Percentiles rank a stretch among this genome's conserved stretches.
These are phyloP conservation scores for Diaporthe longicolla DNA, from an alignment of 2,329 filamentous ascomycete species.

Conservation along the genomic window DNA sequence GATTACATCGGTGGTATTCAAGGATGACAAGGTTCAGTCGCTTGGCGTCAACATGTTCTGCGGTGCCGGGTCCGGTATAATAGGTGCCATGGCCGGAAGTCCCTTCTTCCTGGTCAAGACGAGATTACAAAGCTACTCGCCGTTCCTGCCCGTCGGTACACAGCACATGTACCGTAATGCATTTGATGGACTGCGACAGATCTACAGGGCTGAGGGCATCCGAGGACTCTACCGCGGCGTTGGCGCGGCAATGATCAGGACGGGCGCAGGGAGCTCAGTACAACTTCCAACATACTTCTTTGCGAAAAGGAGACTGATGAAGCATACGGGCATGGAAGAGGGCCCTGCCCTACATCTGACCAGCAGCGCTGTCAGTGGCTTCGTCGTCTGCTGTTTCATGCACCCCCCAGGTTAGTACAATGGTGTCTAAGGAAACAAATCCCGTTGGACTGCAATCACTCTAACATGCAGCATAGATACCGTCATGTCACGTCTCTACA, in stretches of 20 bases:
- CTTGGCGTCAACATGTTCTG: constrained; percentile 94
- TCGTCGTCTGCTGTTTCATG: constrained; percentile 98
- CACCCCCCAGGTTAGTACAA: constrained; percentile 83
- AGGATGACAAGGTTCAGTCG: constrained; percentile 82
- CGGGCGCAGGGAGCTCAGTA: constrained; percentile 94
- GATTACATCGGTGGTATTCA: constrained; percentile 78
- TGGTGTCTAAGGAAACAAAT: neutral
- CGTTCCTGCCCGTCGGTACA: constrained; percentile 94
- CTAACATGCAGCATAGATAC: constrained; percentile 72
- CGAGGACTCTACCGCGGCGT: constrained; percentile 91
- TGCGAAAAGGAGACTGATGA: constrained; percentile 87
- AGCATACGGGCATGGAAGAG: constrained; percentile 90
- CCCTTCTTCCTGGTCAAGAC: constrained; percentile 99
- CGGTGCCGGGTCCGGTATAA: constrained; percentile 88
- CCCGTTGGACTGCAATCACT: neutral
- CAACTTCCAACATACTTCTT: constrained; percentile 99
- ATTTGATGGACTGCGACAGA: constrained; percentile 83
- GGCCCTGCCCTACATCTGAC: constrained; percentile 89
- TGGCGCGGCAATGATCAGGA: constrained; percentile 93
- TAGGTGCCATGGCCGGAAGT: constrained; percentile 92
- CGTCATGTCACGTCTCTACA: constrained; percentile 98
- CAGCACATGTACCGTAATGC: constrained; percentile 94
- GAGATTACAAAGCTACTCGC: constrained; percentile 91
- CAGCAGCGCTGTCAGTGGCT: constrained; percentile 90
- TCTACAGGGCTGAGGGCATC: constrained; percentile 83